Evolutionary conservation across 768 basidiomycete genomes (phyloP).

Genomic region (Boletellus emodensis): DNA sequence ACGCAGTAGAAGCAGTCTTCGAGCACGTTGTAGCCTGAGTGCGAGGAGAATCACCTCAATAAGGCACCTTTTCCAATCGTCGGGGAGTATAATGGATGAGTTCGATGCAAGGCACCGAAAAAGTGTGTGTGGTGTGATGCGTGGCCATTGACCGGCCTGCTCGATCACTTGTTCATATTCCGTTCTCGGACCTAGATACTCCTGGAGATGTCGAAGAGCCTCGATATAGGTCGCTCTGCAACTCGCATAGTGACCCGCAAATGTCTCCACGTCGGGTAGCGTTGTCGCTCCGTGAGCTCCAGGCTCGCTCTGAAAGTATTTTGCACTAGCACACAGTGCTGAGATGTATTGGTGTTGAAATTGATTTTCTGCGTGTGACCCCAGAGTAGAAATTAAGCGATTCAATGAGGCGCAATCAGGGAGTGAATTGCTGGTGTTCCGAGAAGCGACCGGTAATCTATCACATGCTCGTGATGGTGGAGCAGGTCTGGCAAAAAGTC

Average conservation of each 20-base stretch:
- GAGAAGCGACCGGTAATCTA: neutral
- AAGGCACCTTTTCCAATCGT: constrained; percentile 28
- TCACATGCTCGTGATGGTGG: neutral
- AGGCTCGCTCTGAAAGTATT: neutral
- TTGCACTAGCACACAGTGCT: neutral
- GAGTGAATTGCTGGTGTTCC: neutral
- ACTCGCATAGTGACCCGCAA: constrained; percentile 1
- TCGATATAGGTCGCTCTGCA: constrained; percentile 1
- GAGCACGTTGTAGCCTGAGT: constrained; percentile 28
- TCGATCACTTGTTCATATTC: constrained; percentile 9
- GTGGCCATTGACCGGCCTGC: constrained; percentile 33
- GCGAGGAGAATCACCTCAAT: constrained; percentile 24
- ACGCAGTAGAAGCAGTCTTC: neutral
- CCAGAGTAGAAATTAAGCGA: neutral
- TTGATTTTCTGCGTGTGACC: neutral
- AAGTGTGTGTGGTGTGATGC: constrained; percentile 27
- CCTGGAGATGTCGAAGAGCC: neutral
- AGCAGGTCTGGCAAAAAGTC: constrained; percentile 1
- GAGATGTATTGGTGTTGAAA: neutral
- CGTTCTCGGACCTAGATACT: constrained; percentile 9
- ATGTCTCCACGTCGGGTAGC: neutral
- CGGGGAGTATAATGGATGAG: constrained; percentile 6
- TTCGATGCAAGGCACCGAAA: constrained; percentile 27
- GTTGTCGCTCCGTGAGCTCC: neutral
- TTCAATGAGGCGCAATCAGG: neutral